Evolutionary conservation across 2,329 filamentous ascomycete genomes (phyloP).

Genomic region (Alternaria sp.): DNA sequence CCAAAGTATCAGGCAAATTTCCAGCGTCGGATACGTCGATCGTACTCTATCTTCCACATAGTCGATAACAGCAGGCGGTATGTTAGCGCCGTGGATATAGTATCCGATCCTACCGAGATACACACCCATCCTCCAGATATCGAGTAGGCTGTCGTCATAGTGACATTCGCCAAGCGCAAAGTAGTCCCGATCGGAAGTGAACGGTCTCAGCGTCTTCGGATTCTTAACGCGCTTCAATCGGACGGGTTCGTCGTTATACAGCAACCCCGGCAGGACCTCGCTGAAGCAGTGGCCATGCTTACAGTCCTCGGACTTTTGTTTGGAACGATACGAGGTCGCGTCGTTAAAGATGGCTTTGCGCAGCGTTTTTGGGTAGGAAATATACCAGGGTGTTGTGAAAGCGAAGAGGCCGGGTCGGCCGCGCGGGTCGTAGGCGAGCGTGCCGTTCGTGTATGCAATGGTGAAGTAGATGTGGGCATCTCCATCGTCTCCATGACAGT

Average conservation of each 20-base stretch:
- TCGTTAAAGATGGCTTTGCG: neutral
- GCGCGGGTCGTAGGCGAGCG: neutral
- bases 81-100: neutral
- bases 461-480: neutral
- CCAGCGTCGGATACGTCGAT: neutral
- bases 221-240: neutral
- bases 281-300: neutral
- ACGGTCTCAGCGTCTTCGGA: neutral
- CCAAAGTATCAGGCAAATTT: neutral
- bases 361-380: neutral
- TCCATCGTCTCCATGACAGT: neutral
- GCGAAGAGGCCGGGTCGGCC: neutral
- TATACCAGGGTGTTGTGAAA: neutral
- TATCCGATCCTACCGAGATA: neutral
- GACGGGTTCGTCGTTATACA: neutral
- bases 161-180: neutral
- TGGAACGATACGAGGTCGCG: neutral
- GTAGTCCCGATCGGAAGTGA: neutral
- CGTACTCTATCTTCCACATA: neutral
- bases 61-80: neutral
- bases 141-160: neutral
- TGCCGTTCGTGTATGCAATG: neutral
- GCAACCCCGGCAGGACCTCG: neutral
- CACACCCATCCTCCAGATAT: neutral
- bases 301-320: neutral